Evolutionary conservation across 2,329 filamentous ascomycete genomes (phyloP), one percentile per base, ranked within the genome.

Genomic region (Ampelomyces quisqualis): DNA sequence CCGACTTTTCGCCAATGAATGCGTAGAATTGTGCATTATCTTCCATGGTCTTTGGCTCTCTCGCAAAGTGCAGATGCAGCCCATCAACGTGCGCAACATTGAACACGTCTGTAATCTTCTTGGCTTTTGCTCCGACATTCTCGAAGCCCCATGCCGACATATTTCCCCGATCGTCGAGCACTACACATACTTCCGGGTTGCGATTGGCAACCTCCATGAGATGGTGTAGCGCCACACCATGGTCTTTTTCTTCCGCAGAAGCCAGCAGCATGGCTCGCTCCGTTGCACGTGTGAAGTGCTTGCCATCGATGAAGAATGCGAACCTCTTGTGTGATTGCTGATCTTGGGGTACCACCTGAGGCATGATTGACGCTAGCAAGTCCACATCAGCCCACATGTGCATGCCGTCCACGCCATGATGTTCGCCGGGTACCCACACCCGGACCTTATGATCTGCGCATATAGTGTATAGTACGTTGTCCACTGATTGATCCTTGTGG

Each of bases 121-220:
- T 81, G 21, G 77, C 73, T 59, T 84, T 88, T 55, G 80, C 83
- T 23, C 86, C 85, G 14, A 95, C 79, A 59, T 91, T 90, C 65
- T 97, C 90, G 40, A 98, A 71, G 0, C 89, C 91, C 88, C 91
- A 96, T 0, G 88, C 89, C 27, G 88, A 90, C 85, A 97, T 88
- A 51, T 84, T 83, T 1, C 91, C 91, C 33, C 78, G 74, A n/a
- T 84, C 83, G 67, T 97, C 89, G 33, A 95, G 75, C 7, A 91
- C 82, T 17, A 97, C 77, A 53, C 90, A 93, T 2, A 98, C 81
- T 63, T 98, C 93, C 0, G 90, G 88, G 40, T 79, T 86, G 37
- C 85, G 84, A 47, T 91, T 93, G 7, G 89, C 88, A 53, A 96
- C 79, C 53, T 90, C 86, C 29, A 95, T 85, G 4, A 97, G 73